Evolutionary conservation across 2,329 filamentous ascomycete genomes (phyloP).

Genomic region (Hypoxylon sp.): DNA sequence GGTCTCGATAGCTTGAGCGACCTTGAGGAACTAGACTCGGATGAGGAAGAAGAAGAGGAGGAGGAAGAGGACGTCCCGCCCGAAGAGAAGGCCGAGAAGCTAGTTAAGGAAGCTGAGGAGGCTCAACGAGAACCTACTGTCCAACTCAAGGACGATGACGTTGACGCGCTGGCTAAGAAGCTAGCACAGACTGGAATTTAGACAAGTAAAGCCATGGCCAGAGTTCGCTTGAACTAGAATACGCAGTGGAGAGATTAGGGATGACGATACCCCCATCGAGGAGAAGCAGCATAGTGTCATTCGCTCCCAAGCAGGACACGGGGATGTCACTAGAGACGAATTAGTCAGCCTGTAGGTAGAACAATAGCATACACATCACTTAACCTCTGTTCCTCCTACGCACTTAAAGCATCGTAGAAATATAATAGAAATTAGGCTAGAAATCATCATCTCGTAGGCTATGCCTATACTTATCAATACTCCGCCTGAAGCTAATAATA

Average conservation of each 20-base stretch:
- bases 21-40: conserved; percentile 79
- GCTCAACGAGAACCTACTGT: conserved; percentile 81
- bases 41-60: conserved; percentile 76
- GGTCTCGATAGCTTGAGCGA: conserved; percentile 89
- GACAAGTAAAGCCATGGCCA: conserved; percentile 8
- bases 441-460: neutral
- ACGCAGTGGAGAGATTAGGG: conserved; percentile 20
- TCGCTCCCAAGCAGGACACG: conserved; percentile 7
- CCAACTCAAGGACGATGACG: conserved; percentile 78
- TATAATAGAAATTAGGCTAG: too few species aligned
- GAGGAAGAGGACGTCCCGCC: conserved; percentile 71
- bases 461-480: neutral
- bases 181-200: conserved; percentile 77
- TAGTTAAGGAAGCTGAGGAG: conserved; percentile 76
- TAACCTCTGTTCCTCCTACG: neutral
- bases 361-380: neutral
- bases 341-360: neutral
- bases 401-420: neutral
- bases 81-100: conserved; percentile 76
- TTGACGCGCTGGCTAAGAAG: conserved; percentile 82
- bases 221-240: neutral
- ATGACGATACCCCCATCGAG: conserved; percentile 33
- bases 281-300: conserved; percentile 14
- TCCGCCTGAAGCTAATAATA: neutral
- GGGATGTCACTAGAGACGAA: neutral